Base-by-base conservation (phyloP, 2,329 filamentous ascomycete species). In the Fusarium liriodendri region DNA sequence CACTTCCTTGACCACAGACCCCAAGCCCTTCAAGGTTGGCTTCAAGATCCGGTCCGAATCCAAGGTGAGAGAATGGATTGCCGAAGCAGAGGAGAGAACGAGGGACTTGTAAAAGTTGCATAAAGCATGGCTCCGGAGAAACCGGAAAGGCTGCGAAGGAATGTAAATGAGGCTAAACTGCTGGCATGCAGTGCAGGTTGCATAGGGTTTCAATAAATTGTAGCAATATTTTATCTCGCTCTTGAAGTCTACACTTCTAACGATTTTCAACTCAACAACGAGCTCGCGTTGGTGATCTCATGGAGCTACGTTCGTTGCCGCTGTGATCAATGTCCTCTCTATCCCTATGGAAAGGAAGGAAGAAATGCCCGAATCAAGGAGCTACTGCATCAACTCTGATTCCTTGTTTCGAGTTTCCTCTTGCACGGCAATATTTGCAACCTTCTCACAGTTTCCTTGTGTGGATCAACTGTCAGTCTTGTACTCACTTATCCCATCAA, bases 1-100 rank as follows among this genome's bases (percentile, higher is more conserved):
- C 0, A 91, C 90, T 1, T 86, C 87, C 10, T 79, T 92, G 79
- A 91, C 89, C 0, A 88, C 88, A 3, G 89, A 92, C 73, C 90
- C 90, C 0, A 91, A 89, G 80, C 87, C 88, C 1, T 92, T 92
- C 80, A 91, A 91, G 67, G 66, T 77, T n/a, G 72, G 74, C 1
- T 29, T 77, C 18, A 83, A 81, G 71, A 82, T 87, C 5, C 83
- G 90, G 45, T 82, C 89, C 74, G 80, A 83, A 70, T 78, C 72
- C 42, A 80, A 78, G 72, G 70, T 91, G 69, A 81, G 85, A 75
- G 71, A 81, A 73, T 91, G 89, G 89, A 88, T 91, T 72, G 79
- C 77, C 0, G 85, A 82, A 67, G 88, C 87, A 29, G 87, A 89
- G 38, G 86, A 86, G 71, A 83, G 86, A 72, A 89, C 87, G 4